Conservation (phyloP, 257 asterid genomes). For the Solanum dulcamara region DNA sequence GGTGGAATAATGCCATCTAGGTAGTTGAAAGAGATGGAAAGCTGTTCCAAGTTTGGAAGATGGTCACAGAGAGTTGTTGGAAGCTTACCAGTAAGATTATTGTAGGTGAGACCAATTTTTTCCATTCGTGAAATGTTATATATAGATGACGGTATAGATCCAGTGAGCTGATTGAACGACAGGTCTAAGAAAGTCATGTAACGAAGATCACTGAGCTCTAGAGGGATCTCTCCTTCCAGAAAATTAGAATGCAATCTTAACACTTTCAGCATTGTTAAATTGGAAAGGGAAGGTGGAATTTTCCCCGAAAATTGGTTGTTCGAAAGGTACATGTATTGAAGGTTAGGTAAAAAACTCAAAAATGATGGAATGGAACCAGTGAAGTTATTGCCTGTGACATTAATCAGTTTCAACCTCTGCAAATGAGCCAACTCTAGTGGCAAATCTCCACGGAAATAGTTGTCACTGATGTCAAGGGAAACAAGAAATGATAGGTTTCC, state of each 20-base stretch:
- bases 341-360: neutral
- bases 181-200: neutral
- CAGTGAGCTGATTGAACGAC: conserved; percentile 2
- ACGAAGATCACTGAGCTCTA: conserved; percentile 1
- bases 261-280: neutral
- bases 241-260: no score
- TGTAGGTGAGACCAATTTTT: neutral
- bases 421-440: neutral
- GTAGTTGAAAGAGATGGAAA: neutral
- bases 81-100: conserved; percentile 10
- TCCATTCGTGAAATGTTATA: neutral
- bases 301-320: neutral
- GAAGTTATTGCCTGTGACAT: neutral
- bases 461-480: neutral
- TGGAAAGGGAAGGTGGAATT: neutral
- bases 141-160: neutral
- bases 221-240: neutral
- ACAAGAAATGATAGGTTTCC: neutral
- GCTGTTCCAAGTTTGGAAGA: neutral
- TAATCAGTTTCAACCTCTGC: neutral
- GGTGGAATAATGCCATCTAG: conserved; percentile 11
- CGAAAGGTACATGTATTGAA: neutral
- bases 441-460: neutral
- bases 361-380: neutral
- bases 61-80: conserved; percentile 5